Percentiles rank a stretch among this genome's conserved stretches.
These are phyloP conservation scores for Fusarium scirpi DNA, from an alignment of 2,329 filamentous ascomycete genomes.

Conservation along the genomic window DNA sequence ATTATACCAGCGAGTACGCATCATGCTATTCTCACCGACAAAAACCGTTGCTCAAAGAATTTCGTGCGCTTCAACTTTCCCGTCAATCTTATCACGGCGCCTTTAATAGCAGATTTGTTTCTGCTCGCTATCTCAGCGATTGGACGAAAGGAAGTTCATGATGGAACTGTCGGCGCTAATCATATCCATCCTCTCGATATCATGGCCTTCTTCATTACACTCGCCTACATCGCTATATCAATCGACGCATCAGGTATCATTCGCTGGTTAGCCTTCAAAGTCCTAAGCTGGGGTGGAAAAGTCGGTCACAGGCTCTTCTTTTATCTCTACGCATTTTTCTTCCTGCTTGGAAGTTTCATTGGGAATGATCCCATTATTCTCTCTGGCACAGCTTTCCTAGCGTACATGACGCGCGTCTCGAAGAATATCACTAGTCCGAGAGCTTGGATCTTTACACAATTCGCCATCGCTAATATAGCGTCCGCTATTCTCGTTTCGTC, in stretches of 20 bases:
- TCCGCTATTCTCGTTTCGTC: conserved; percentile 83
- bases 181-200: conserved; percentile 78
- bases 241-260: conserved; percentile 82
- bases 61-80: conserved; percentile 69
- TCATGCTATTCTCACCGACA: conserved; percentile 39
- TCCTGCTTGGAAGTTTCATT: conserved; percentile 73
- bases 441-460: conserved; percentile 80
- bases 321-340: conserved; percentile 80
- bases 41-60: conserved; percentile 43
- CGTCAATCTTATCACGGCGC: conserved; percentile 78
- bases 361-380: conserved; percentile 82
- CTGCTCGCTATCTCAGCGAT: conserved; percentile 77
- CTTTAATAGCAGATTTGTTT: conserved; percentile 77
- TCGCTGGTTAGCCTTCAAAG: conserved; percentile 76
- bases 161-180: conserved; percentile 73
- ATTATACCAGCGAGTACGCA: conserved; percentile 62
- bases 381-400: conserved; percentile 78
- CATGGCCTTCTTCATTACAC: conserved; percentile 78
- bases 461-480: conserved; percentile 77
- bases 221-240: conserved; percentile 82
- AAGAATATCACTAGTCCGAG: conserved; percentile 77
- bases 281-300: conserved; percentile 74
- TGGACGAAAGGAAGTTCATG: conserved; percentile 73
- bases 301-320: conserved; percentile 77
- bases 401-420: conserved; percentile 81